Conservation (phyloP, 2,329 filamentous ascomycete species). For the Fusarium piperis region DNA sequence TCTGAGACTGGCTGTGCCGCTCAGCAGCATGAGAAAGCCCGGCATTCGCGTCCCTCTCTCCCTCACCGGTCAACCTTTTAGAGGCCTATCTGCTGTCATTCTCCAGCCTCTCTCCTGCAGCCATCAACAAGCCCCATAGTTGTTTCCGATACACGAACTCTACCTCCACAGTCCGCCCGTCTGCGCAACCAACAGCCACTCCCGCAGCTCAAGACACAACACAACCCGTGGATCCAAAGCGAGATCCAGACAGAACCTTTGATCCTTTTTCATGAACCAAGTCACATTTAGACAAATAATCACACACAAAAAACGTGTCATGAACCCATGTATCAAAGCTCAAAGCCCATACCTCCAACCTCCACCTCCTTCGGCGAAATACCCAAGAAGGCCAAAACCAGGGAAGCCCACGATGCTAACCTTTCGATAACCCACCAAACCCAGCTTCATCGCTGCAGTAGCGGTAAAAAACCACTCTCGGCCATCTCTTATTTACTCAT, state of each 20-base stretch:
- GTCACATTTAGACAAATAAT: neutral
- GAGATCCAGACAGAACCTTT: neutral
- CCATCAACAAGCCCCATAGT: conserved; percentile 2
- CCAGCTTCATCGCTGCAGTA: conserved; percentile 9
- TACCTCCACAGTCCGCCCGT: conserved; percentile 17
- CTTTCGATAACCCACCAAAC: conserved; percentile 27
- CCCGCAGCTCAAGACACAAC: conserved; percentile 5
- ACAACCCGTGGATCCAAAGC: neutral
- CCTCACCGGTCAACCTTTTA: neutral
- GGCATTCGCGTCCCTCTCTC: conserved; percentile 1
- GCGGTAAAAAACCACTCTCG: neutral
- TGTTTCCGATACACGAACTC: conserved; percentile 16
- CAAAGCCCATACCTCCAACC: neutral
- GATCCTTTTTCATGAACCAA: neutral
- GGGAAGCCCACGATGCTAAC: neutral
- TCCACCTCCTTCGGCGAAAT: conserved; percentile 6
- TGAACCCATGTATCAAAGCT: neutral
- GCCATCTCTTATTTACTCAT: conserved; percentile 5
- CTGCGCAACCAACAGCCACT: conserved; percentile 24
- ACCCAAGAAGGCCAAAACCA: conserved; percentile 10
- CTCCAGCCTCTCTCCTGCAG: neutral
- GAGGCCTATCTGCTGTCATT: neutral
- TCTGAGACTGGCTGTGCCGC: neutral
- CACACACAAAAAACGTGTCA: neutral
- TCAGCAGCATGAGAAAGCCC: neutral